These are phyloP conservation scores for Termitomyces titanicus DNA, from an alignment of 768 basidiomycete genomes.

Conservation along the genomic window DNA sequence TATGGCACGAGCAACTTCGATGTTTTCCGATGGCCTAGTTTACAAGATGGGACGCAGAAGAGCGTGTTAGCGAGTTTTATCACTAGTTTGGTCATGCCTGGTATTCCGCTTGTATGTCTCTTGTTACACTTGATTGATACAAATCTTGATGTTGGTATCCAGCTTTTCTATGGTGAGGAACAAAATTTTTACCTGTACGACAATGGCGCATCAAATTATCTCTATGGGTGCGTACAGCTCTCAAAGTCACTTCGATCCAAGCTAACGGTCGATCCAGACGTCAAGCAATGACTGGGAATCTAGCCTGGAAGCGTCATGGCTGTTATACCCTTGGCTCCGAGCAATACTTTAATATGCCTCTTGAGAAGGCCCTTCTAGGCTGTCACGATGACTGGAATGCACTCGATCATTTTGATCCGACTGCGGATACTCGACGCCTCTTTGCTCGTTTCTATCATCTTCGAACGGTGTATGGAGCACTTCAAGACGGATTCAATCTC, in stretches of 20 bases:
- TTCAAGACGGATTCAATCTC: constrained; percentile 88
- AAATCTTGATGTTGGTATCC: constrained; percentile 1
- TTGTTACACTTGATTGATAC: not conserved
- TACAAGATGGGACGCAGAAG: constrained; percentile 79
- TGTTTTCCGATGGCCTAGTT: constrained; percentile 89
- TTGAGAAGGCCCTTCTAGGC: constrained; percentile 74
- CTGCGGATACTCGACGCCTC: constrained; percentile 69
- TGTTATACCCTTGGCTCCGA: constrained; percentile 88
- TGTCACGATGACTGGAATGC: constrained; percentile 91
- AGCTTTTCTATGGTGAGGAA: constrained; percentile 90
- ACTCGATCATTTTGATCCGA: constrained; percentile 93
- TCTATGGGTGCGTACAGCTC: constrained; percentile 62
- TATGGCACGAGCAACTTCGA: constrained; percentile 94
- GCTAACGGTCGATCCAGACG: constrained; percentile 46
- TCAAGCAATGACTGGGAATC: constrained; percentile 84
- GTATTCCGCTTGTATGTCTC: constrained; percentile 66
- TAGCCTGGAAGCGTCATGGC: constrained; percentile 90
- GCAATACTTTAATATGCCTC: constrained; percentile 93
- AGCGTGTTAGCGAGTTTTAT: constrained; percentile 79
- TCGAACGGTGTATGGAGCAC: constrained; percentile 60
- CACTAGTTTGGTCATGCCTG: constrained; percentile 79
- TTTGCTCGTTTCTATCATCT: constrained; percentile 72
- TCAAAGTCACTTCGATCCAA: not conserved
- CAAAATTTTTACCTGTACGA: constrained; percentile 88
- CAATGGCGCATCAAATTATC: constrained; percentile 87